Evolutionary conservation across 768 basidiomycete species (phyloP).

Genomic region (Suillus hirtellus): DNA sequence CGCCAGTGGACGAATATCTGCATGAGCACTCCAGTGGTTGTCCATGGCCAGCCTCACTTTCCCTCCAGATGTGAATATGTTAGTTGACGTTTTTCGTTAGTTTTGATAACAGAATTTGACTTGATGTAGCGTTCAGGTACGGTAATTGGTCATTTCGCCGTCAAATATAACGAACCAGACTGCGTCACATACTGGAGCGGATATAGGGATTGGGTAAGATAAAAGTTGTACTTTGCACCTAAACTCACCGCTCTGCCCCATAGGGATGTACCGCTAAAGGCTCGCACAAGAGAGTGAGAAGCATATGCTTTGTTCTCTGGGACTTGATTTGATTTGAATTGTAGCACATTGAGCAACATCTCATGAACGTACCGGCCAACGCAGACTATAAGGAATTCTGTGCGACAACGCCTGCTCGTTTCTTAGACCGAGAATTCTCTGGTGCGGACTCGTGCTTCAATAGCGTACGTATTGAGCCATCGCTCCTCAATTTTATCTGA

Average conservation of each 20-base stretch:
- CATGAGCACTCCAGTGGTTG: slow-evolving; percentile 19
- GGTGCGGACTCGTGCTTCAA: slow-evolving; percentile 16
- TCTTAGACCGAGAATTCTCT: slow-evolving; percentile 23
- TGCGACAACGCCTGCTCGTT: slow-evolving; percentile 33
- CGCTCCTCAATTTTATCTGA: background rate
- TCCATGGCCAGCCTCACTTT: slow-evolving; percentile 20
- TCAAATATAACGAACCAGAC: slow-evolving; percentile 25
- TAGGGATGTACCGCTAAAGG: slow-evolving; percentile 28
- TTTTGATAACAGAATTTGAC: background rate
- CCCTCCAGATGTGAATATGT: slow-evolving; percentile 28
- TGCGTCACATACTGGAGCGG: slow-evolving; percentile 28
- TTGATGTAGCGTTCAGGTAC: slow-evolving; percentile 17
- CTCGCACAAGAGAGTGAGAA: slow-evolving; percentile 22
- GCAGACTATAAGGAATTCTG: slow-evolving; percentile 35
- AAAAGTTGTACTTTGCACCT: background rate
- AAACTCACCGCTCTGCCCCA: background rate
- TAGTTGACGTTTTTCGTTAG: background rate
- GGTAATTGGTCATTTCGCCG: slow-evolving; percentile 30
- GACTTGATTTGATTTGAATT: background rate
- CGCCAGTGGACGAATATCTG: slow-evolving; percentile 22
- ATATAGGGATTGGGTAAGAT: slow-evolving; percentile 27
- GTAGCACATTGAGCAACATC: slow-evolving; percentile 28
- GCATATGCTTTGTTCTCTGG: background rate
- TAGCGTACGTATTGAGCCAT: background rate
- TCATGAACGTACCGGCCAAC: slow-evolving; percentile 25